phyloP scores from a whole-genome alignment of 2,329 filamentous ascomycete species.

The Talaromyces sp. region DNA sequence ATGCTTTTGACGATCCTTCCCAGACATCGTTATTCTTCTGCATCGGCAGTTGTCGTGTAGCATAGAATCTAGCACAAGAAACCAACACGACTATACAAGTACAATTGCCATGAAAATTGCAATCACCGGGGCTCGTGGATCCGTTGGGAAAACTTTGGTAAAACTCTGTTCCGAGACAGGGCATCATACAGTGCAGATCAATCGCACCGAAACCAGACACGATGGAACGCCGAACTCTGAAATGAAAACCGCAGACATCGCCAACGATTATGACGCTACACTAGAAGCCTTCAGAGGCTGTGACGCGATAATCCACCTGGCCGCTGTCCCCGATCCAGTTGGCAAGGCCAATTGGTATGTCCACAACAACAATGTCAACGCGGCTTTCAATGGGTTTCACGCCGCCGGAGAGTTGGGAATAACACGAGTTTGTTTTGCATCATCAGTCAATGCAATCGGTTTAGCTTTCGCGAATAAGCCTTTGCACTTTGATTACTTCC shows the following conservation, averaged over 20 bases:
- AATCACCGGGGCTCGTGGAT: slow-evolving; percentile 39
- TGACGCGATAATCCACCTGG: slow-evolving; percentile 39
- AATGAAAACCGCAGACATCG: slow-evolving; percentile 33
- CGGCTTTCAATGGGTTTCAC: slow-evolving; percentile 40
- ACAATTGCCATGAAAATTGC: slow-evolving; percentile 38
- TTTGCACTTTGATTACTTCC: slow-evolving; percentile 36
- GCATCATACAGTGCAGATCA: slow-evolving; percentile 34
- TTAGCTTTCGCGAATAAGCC: slow-evolving; percentile 37
- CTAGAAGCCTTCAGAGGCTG: slow-evolving; percentile 33
- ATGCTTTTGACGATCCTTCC: neutral
- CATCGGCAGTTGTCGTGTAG: neutral
- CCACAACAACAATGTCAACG: slow-evolving; percentile 38
- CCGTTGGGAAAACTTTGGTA: slow-evolving; percentile 30
- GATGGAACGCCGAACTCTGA: slow-evolving; percentile 33
- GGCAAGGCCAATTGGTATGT: slow-evolving; percentile 31
- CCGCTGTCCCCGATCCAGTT: slow-evolving; percentile 36
- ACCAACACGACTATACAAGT: neutral
- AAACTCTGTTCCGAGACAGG: slow-evolving; percentile 31
- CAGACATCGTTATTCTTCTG: neutral
- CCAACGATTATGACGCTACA: slow-evolving; percentile 32
- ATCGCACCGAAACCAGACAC: slow-evolving; percentile 30
- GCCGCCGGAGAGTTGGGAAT: slow-evolving; percentile 36
- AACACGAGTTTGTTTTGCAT: slow-evolving; percentile 36
- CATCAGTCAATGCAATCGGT: slow-evolving; percentile 38
- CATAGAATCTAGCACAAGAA: neutral